These are phyloP conservation scores for Saraca asoca DNA, from an alignment of 331 rosid genomes.

Conservation along the genomic window DNA sequence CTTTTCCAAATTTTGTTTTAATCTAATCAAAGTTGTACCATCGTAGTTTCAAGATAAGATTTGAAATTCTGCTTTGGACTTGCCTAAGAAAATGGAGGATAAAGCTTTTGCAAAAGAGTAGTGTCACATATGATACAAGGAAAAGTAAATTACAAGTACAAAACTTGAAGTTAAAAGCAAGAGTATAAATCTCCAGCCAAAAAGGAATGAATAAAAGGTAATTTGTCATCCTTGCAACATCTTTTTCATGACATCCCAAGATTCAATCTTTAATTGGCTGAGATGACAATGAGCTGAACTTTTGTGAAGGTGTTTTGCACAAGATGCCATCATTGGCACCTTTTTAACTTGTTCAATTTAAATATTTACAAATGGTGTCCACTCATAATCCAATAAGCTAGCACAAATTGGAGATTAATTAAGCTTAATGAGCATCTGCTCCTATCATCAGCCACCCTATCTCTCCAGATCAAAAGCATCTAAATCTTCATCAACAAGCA, in stretches of 20 bases:
- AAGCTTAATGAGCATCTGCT: too few relatives aligned
- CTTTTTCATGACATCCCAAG: neutral
- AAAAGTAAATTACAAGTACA: neutral
- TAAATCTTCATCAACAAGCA: neutral
- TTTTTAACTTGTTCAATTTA: neutral
- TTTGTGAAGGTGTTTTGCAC: too few relatives aligned
- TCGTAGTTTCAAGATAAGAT: neutral
- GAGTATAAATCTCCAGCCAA: neutral
- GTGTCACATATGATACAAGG: neutral
- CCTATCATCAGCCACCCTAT: too few relatives aligned
- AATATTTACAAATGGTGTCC: too few relatives aligned
- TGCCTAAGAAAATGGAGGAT: slow-evolving; percentile 25
- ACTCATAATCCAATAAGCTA: too few relatives aligned
- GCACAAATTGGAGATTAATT: too few relatives aligned
- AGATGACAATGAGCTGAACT: too few relatives aligned
- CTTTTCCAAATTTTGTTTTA: too few relatives aligned
- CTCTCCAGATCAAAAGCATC: neutral
- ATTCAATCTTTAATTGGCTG: too few relatives aligned
- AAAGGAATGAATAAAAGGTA: too few relatives aligned
- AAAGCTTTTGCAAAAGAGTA: slow-evolving; percentile 8
- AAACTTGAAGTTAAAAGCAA: neutral
- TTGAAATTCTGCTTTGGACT: neutral
- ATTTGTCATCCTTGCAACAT: neutral
- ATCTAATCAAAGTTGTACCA: slow-evolving; percentile 6
- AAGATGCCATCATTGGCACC: neutral